phyloP scores from a whole-genome alignment of 2,329 filamentous ascomycete species.

The Acarospora socialis region DNA sequence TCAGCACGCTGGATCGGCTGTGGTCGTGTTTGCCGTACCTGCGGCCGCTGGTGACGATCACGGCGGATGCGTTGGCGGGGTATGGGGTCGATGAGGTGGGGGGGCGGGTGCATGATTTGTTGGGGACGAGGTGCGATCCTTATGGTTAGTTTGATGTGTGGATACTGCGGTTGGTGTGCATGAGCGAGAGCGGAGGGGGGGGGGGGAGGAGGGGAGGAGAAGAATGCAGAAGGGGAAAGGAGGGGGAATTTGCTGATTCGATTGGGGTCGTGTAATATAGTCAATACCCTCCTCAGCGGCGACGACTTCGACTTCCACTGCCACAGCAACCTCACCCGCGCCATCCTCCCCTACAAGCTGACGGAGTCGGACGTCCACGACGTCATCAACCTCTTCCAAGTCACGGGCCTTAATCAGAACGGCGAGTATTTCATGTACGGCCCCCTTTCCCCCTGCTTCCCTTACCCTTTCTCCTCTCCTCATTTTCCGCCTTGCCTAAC shows the following conservation, averaged over 20 bases:
- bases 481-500: no score
- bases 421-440: slow-evolving; percentile 59
- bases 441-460: no score
- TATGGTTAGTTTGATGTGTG: slow-evolving; percentile 36
- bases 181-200: not conserved
- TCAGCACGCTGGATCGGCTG: slow-evolving; percentile 55
- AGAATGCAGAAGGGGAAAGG: no score
- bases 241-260: no score
- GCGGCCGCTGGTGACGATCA: slow-evolving; percentile 58
- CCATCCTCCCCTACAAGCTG: slow-evolving; percentile 53
- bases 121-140: slow-evolving; percentile 73
- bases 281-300: slow-evolving; percentile 59
- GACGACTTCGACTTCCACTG: slow-evolving; percentile 67
- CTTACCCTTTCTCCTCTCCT: no score
- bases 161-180: not conserved
- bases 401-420: slow-evolving; percentile 58
- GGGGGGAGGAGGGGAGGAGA: no score
- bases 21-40: slow-evolving; percentile 70
- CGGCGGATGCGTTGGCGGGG: slow-evolving; percentile 47
- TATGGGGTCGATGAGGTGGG: slow-evolving; percentile 50
- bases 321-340: slow-evolving; percentile 65
- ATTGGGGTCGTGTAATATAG: slow-evolving; percentile 21
- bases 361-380: slow-evolving; percentile 67
- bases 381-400: slow-evolving; percentile 76
- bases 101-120: slow-evolving; percentile 58